These are phyloP conservation scores for Wilhelminamyces savonicus DNA, from an alignment of 805 yeast genomes.

Conservation along the genomic window DNA sequence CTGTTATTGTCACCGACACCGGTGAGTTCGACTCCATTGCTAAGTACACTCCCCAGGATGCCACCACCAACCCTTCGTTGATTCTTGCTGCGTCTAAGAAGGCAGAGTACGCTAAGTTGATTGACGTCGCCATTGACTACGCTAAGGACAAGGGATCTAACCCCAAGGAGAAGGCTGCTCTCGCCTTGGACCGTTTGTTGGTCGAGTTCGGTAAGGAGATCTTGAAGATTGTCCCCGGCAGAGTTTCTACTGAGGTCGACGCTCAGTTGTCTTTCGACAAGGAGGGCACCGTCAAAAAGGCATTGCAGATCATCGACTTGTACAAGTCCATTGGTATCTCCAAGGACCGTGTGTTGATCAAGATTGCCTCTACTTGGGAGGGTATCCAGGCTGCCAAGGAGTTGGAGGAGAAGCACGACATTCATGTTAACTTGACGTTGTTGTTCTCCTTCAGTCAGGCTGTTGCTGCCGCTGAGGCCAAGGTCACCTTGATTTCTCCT, in stretches of 20 bases:
- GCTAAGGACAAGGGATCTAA: conserved; percentile 62
- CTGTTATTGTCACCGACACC: conserved; percentile 96
- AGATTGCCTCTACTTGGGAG: conserved; percentile 97
- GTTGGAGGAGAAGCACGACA: conserved; percentile 82
- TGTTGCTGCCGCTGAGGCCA: conserved; percentile 98
- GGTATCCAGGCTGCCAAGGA: conserved; percentile 99
- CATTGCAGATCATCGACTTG: conserved; percentile 79
- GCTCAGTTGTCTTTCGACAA: conserved; percentile 96
- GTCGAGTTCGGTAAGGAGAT: conserved; percentile 96
- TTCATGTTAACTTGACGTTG: conserved; percentile 93
- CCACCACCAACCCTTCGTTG: conserved; percentile 97
- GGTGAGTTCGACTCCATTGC: conserved; percentile 98
- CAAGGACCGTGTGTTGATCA: conserved; percentile 89
- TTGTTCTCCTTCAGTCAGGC: conserved; percentile 96
- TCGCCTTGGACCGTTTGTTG: conserved; percentile 85
- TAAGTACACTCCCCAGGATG: conserved; percentile 97
- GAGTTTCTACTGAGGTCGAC: conserved; percentile 98
- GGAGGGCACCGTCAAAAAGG: conserved; percentile 90
- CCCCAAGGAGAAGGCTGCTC: conserved; percentile 62
- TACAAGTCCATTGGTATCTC: conserved; percentile 80
- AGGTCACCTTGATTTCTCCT: conserved; percentile 93
- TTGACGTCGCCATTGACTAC: conserved; percentile 85
- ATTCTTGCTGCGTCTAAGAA: conserved; percentile 93
- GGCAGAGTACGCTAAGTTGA: conserved; percentile 80
- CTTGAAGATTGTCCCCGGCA: conserved; percentile 92